Percentiles rank a stretch among this genome's conserved stretches.
Evolutionary conservation across 768 basidiomycete species (phyloP).

Genomic region (Chalciporus chontae): DNA sequence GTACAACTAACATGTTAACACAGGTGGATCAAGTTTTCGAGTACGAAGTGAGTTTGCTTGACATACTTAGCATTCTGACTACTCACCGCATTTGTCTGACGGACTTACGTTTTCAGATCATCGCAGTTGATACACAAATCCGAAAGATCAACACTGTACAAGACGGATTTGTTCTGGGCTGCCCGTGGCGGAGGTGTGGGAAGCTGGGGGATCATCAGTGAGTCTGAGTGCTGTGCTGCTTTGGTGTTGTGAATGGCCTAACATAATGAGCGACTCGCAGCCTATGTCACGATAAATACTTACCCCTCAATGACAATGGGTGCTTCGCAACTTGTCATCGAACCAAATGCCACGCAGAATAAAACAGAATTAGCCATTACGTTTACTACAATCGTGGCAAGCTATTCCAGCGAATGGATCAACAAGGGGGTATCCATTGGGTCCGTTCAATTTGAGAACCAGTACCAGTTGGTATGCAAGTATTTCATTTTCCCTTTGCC

Average conservation of each 20-base stretch:
- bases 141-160: slow-evolving; percentile 36
- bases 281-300: slow-evolving; percentile 1
- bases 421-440: not conserved
- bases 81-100: not conserved
- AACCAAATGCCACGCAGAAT: not conserved
- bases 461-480: not conserved
- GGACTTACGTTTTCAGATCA: slow-evolving; percentile 18
- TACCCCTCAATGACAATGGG: not conserved
- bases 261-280: not conserved
- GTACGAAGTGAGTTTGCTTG: slow-evolving; percentile 18
- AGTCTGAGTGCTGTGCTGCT: not conserved
- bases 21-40: slow-evolving; percentile 39
- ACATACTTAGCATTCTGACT: too few relatives aligned
- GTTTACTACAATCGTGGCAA: slow-evolving; percentile 4
- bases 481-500: too few relatives aligned
- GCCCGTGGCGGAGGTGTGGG: slow-evolving; percentile 43
- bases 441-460: not conserved
- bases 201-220: slow-evolving; percentile 42
- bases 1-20: too few relatives aligned
- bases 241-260: too few relatives aligned
- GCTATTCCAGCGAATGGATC: not conserved
- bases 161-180: slow-evolving; percentile 28
- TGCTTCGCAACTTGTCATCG: not conserved
- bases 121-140: slow-evolving; percentile 37
- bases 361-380: not conserved